Conservation (phyloP, 176 grass and related monocot genomes). For the Olyra latifolia region DNA sequence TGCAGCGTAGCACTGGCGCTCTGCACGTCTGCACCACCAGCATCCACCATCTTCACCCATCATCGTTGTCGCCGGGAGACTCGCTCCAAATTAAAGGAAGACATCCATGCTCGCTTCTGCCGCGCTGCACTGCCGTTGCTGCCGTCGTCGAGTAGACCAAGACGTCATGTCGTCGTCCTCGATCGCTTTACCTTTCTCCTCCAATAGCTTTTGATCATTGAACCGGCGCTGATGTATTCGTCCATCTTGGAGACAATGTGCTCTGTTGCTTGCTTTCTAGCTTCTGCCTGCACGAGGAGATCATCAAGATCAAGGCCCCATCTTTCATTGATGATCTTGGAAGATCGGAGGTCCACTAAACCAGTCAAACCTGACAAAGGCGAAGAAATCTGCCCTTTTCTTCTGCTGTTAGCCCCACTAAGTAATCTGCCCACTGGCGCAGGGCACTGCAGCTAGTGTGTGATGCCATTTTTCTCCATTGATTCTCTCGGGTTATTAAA, state of each 20-base stretch:
- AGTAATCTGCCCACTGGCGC: too few species aligned
- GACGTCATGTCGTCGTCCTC: neutral
- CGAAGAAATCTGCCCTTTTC: neutral
- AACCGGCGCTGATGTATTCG: neutral
- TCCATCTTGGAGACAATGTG: neutral
- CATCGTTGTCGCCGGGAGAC: neutral
- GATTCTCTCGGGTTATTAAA: too few species aligned
- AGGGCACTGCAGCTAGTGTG: too few species aligned
- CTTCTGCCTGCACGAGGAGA: neutral
- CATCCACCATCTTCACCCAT: too few species aligned
- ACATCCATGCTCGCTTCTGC: neutral
- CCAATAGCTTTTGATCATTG: neutral
- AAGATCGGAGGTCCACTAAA: neutral
- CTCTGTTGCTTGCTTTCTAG: neutral
- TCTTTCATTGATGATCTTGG: neutral
- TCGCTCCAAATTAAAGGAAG: neutral
- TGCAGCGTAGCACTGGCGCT: neutral
- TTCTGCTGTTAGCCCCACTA: neutral
- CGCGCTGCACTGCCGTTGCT: neutral
- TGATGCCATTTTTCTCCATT: too few species aligned
- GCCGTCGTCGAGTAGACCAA: neutral
- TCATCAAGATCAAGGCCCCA: neutral
- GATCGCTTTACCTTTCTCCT: neutral
- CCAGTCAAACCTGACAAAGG: neutral
- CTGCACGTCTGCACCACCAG: neutral